Evolutionary conservation across 202 grass and related monocot genomes (phyloP).

Genomic region (Panicum hallii): DNA sequence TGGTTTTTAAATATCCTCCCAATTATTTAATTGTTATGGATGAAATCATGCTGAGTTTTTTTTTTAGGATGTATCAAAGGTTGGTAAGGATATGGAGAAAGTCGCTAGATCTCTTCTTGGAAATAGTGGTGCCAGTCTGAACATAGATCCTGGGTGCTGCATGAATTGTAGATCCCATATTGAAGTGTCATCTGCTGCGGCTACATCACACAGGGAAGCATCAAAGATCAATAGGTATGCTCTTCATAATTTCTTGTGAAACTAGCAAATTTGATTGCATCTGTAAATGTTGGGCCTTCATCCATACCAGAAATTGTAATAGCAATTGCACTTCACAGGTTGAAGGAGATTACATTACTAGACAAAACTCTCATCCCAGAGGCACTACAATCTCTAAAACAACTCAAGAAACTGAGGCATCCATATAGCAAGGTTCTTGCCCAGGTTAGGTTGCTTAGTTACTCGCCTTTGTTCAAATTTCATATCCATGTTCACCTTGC

Average conservation of each 20-base stretch:
- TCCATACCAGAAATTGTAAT: constrained; percentile 28
- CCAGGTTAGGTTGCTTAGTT: constrained; percentile 60
- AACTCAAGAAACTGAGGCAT: constrained; percentile 72
- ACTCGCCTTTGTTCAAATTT: constrained; percentile 24
- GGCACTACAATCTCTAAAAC: constrained; percentile 64
- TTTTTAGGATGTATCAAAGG: constrained; percentile 52
- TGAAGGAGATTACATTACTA: constrained; percentile 58
- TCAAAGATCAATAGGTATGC: constrained; percentile 63
- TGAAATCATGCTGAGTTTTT: constrained; percentile 31
- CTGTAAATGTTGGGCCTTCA: neutral
- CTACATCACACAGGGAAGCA: constrained; percentile 52
- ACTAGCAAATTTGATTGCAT: constrained; percentile 35
- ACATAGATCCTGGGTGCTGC: constrained; percentile 76
- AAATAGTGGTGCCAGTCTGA: constrained; percentile 44
- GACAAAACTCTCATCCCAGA: constrained; percentile 42
- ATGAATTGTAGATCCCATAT: constrained; percentile 67
- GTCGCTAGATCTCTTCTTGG: constrained; percentile 59
- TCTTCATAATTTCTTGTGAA: constrained; percentile 8
- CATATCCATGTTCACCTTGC: neutral
- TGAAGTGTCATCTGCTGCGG: constrained; percentile 56
- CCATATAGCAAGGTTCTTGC: constrained; percentile 85
- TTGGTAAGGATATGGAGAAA: constrained; percentile 55
- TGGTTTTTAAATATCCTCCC: constrained; percentile 15
- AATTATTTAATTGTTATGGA: constrained; percentile 33
- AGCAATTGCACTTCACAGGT: constrained; percentile 52